phyloP scores from a whole-genome alignment of 2,329 filamentous ascomycete genomes.

The Magnaporthiopsis rhizophila region DNA sequence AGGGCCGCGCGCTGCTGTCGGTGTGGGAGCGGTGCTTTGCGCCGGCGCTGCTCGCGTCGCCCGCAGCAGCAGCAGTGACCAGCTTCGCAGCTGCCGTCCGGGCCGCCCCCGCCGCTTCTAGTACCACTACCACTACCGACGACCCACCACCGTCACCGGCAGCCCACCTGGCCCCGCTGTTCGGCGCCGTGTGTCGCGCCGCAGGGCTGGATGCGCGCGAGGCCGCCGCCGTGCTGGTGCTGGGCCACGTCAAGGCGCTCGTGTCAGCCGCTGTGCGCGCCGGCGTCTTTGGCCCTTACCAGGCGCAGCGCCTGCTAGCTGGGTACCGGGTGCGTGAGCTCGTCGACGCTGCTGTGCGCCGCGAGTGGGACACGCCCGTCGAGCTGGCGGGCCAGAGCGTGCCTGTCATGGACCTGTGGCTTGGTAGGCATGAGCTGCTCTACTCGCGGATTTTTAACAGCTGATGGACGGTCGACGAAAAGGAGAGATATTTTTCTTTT shows the following conservation, averaged over 20 bases:
- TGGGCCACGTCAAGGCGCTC: constrained; percentile 69
- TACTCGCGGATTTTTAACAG: constrained; percentile 87
- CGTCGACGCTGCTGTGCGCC: constrained; percentile 49
- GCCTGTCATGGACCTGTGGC: constrained; percentile 74
- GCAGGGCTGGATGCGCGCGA: constrained; percentile 53
- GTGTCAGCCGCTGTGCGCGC: constrained; percentile 70
- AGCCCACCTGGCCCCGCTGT: constrained; percentile 64
- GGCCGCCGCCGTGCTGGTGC: constrained; percentile 66
- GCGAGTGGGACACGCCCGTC: constrained; percentile 49
- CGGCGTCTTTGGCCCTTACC: constrained; percentile 72
- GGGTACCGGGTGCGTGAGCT: constrained; percentile 46
- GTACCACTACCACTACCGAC: constrained; percentile 12
- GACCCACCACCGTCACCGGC: constrained; percentile 33
- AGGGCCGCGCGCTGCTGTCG: constrained; percentile 65
- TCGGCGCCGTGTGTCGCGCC: constrained; percentile 57
- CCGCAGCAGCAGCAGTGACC: not conserved
- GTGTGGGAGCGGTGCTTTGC: constrained; percentile 70
- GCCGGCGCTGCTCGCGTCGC: constrained; percentile 11
- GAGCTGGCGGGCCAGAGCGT: constrained; percentile 68
- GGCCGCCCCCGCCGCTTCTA: constrained; percentile 13
- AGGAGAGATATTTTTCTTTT: not conserved
- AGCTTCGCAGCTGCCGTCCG: constrained; percentile 23
- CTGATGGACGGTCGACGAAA: constrained; percentile 25
- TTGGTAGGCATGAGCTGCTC: constrained; percentile 72
- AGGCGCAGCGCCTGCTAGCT: constrained; percentile 66